A percentile compares a stretch with the other conserved stretches of the same genome.
phyloP scores from a whole-genome alignment of 106 monocot species.

The Ottelia alismoides region DNA sequence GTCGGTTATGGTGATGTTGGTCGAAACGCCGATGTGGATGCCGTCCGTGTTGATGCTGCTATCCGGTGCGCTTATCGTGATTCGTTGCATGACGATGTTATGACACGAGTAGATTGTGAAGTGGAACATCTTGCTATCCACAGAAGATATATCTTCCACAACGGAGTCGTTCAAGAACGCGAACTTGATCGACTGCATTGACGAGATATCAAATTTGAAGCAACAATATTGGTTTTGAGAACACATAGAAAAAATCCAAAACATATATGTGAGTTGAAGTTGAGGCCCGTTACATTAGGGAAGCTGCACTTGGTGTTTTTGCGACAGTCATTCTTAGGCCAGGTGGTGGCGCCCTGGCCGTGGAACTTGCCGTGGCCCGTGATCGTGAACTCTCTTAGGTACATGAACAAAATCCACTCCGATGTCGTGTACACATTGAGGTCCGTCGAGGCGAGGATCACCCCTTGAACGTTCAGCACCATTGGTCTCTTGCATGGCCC shows the following conservation, averaged over 20 bases:
- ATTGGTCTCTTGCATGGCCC: slow-evolving; percentile 22
- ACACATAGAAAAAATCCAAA: no score
- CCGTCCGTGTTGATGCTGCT: slow-evolving; percentile 79
- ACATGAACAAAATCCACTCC: slow-evolving; percentile 35
- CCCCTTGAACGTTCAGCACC: slow-evolving; percentile 12
- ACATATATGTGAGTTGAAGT: no score
- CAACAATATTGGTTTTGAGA: no score
- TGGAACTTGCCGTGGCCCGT: slow-evolving; percentile 44
- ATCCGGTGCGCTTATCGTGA: slow-evolving; percentile 41
- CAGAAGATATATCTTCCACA: slow-evolving; percentile 30
- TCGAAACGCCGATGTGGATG: slow-evolving; percentile 41
- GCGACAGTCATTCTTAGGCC: slow-evolving; percentile 31
- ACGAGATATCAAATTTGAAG: background rate
- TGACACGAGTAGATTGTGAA: slow-evolving; percentile 15
- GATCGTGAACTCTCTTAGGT: slow-evolving; percentile 17
- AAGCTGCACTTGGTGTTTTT: background rate
- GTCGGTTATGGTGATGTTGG: slow-evolving; percentile 18
- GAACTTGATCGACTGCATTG: slow-evolving; percentile 35
- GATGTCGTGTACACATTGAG: slow-evolving; percentile 2
- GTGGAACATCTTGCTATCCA: slow-evolving; percentile 68
- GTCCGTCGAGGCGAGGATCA: slow-evolving; percentile 19
- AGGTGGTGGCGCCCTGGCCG: slow-evolving; percentile 40
- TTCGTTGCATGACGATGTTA: slow-evolving; percentile 12
- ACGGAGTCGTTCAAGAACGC: slow-evolving; percentile 12
- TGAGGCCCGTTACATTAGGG: no score